A percentile compares a stretch with the other conserved stretches of the same genome.
phyloP scores from a whole-genome alignment of 179 eudicot genomes.

The Spinacia oleracea region DNA sequence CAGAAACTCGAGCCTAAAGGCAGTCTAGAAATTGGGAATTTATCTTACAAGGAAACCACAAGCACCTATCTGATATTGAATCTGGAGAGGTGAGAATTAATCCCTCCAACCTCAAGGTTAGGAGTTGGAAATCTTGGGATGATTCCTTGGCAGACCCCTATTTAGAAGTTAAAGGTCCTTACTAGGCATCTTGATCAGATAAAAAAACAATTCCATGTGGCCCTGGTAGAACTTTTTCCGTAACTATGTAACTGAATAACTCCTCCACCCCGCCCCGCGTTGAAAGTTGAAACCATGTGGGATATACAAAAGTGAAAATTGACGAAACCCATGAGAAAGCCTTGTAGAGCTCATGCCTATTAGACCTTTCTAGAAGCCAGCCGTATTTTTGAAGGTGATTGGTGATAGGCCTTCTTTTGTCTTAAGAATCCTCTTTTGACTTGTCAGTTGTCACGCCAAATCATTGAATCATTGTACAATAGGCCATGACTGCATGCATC shows the following conservation, averaged over 20 bases:
- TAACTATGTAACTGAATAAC: too few relatives aligned
- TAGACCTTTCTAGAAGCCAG: neutral
- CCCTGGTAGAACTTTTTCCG: neutral
- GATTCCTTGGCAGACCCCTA: neutral
- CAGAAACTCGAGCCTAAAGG: too few relatives aligned
- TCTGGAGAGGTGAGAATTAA: neutral
- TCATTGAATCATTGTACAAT: neutral
- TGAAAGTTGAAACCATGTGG: neutral
- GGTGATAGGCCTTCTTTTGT: too few relatives aligned
- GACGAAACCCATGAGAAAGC: neutral
- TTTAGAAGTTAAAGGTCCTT: neutral
- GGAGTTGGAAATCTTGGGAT: neutral
- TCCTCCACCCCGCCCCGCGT: too few relatives aligned
- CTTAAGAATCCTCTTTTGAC: too few relatives aligned
- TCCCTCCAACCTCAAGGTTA: neutral
- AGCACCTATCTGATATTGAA: too few relatives aligned
- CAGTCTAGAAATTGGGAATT: too few relatives aligned
- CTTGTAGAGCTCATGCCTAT: neutral
- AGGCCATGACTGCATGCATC: neutral
- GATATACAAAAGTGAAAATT: neutral
- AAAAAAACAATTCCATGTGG: neutral
- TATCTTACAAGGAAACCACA: too few relatives aligned
- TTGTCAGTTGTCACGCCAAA: neutral
- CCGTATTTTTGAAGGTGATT: too few relatives aligned
- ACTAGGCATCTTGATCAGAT: neutral